phyloP scores from a whole-genome alignment of 345 rosid species.

The Lepidium didymum region DNA sequence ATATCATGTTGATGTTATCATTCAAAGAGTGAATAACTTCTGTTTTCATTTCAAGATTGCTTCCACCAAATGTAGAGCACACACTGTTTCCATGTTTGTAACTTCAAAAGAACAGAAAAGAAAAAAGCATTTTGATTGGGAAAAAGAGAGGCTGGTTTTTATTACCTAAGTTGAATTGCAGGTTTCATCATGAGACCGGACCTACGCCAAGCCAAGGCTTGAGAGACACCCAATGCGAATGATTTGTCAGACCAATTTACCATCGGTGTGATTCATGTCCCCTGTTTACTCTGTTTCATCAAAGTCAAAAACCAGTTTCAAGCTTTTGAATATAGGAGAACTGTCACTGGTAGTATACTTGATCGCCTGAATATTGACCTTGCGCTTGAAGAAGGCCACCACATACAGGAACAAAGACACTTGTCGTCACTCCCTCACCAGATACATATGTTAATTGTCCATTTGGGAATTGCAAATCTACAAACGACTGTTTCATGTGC shows the following conservation, averaged over 20 bases:
- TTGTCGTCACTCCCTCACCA: constrained; percentile 90
- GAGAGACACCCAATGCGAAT: constrained; percentile 57
- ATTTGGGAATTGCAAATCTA: constrained; percentile 93
- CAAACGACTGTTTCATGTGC: constrained; percentile 51
- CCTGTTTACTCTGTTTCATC: constrained; percentile 71
- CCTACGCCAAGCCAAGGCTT: constrained; percentile 87
- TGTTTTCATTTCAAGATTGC: too few relatives aligned
- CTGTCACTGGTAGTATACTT: not conserved
- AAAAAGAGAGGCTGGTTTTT: not conserved
- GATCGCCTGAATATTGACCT: too few relatives aligned
- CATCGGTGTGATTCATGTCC: constrained; percentile 80
- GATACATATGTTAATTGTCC: constrained; percentile 86
- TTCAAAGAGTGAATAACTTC: too few relatives aligned
- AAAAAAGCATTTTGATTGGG: not conserved
- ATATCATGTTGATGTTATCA: constrained; percentile 69
- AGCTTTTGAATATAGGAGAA: not conserved
- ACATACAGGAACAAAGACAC: constrained; percentile 78
- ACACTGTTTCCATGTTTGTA: constrained; percentile 36
- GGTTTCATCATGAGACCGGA: constrained; percentile 93
- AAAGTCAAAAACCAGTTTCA: not conserved
- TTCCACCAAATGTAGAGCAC: constrained; percentile 79
- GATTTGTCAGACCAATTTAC: constrained; percentile 93
- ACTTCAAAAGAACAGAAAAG: not conserved
- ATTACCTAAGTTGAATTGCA: constrained; percentile 71
- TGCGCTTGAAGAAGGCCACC: constrained; percentile 97